Conservation (phyloP, 345 rosid genomes). For the Ricinus communis region DNA sequence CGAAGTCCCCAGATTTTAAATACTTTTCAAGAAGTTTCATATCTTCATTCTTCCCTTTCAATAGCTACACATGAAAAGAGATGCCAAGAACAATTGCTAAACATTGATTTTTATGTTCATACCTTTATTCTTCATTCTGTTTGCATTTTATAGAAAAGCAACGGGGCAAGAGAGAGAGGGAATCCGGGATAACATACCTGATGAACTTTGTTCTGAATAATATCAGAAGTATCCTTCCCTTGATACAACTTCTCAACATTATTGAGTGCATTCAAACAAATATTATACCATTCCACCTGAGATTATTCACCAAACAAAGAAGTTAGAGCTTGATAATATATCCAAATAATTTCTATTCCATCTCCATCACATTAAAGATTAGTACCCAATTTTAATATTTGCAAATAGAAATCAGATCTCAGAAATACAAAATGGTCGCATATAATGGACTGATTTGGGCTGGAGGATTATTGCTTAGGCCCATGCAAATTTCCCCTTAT, state of each 20-base stretch:
- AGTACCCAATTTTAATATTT: background rate
- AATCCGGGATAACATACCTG: slow-evolving; percentile 50
- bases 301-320: background rate
- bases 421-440: too few species aligned
- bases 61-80: slow-evolving; percentile 44
- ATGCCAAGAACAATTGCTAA: slow-evolving; percentile 14
- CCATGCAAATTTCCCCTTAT: too few species aligned
- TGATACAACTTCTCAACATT: slow-evolving; percentile 62
- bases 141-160: background rate
- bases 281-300: slow-evolving; percentile 86
- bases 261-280: slow-evolving; percentile 67
- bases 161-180: background rate
- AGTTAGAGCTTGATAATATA: background rate
- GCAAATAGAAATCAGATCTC: background rate
- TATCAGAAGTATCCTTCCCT: slow-evolving; percentile 66
- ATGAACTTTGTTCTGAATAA: slow-evolving; percentile 66
- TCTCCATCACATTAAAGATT: background rate
- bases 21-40: slow-evolving; percentile 64
- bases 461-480: too few species aligned
- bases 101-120: background rate
- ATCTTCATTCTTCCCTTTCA: slow-evolving; percentile 70
- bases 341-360: background rate
- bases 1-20: slow-evolving; percentile 68
- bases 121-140: background rate
- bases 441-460: too few species aligned